Conservation (phyloP, 768 basidiomycete genomes). For the Boletellus sp. region DNA sequence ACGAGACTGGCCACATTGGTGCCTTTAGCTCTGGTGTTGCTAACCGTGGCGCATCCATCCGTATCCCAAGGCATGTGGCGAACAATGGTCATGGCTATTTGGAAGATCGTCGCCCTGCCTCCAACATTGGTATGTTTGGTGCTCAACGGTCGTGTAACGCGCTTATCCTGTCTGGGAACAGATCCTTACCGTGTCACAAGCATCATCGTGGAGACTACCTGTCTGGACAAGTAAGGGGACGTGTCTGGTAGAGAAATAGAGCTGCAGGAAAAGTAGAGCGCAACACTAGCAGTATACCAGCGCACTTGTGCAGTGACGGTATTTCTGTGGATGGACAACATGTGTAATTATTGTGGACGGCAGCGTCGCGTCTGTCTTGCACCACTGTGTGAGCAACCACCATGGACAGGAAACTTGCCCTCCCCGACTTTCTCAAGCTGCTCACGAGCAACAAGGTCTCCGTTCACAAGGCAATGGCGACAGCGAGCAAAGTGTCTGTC, state of each 20-base stretch:
- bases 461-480: conserved; percentile 62
- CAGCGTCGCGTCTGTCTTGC: neutral
- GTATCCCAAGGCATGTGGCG: conserved; percentile 92
- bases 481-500: conserved; percentile 67
- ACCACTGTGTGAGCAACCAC: neutral
- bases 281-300: conserved; percentile 22
- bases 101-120: conserved; percentile 95
- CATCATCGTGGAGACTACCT: conserved; percentile 86
- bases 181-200: conserved; percentile 94
- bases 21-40: conserved; percentile 93
- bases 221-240: conserved; percentile 54
- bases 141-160: neutral
- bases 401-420: conserved; percentile 46
- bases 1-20: conserved; percentile 95
- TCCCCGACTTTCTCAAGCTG: conserved; percentile 66
- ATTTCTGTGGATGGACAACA: conserved; percentile 8
- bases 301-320: conserved; percentile 1
- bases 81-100: conserved; percentile 92
- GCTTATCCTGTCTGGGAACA: conserved; percentile 27
- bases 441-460: conserved; percentile 56
- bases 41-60: conserved; percentile 95
- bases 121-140: conserved; percentile 82
- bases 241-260: conserved; percentile 8
- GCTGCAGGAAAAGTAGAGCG: conserved; percentile 8
- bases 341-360: neutral